Evolutionary conservation across 257 asterid species (phyloP), one percentile per base, ranked within the genome.

Genomic region (Solanum phureja): DNA sequence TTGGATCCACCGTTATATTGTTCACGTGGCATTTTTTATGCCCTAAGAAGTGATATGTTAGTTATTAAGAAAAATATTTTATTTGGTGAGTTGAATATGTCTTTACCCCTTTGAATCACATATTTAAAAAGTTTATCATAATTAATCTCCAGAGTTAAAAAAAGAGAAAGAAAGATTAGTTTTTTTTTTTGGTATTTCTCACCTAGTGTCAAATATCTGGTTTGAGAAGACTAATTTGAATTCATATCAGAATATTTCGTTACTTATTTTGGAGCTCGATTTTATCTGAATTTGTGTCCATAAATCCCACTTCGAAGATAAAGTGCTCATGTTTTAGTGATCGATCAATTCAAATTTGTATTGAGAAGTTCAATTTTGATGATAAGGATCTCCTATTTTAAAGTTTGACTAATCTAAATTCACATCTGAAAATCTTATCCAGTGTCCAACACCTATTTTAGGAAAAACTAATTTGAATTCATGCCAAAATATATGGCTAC

Each of bases 291-390:
- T 71, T 16, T 7, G 1, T 71, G n/a, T 7, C 3, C 21, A 16
- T 1, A 71, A 12, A 27, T 27, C 8, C 5, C 74, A 27, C 74
- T n/a, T 64, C 2, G 0, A 1, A 64, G 33, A 1, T 64, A 64
- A 64, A 64, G 16, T n/a, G 16, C 3, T 10, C 7, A 0, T 0
- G 3, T 24, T 24, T 64, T 11, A 11, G 18, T 4, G 72, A 5
- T 24, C 72, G 8, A 11, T 5, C 29, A 64, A 64, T 64, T 11
- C 2, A 24, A 64, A 24, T 64, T 24, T 24, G 8, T 1, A 64
- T 64, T 11, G 18, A 64, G 34, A 64, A 64, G 33, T 64, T 64
- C 16, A 1, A 64, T 24, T 64, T 64, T 11, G 37, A 29, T 3
- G 16, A 31, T 27, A 27, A 68, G 16, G 11, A 12, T 27, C 34